Percentiles rank a stretch among this genome's conserved stretches.
Evolutionary conservation across 257 asterid genomes (phyloP).

Genomic region (Gentiana dahurica): DNA sequence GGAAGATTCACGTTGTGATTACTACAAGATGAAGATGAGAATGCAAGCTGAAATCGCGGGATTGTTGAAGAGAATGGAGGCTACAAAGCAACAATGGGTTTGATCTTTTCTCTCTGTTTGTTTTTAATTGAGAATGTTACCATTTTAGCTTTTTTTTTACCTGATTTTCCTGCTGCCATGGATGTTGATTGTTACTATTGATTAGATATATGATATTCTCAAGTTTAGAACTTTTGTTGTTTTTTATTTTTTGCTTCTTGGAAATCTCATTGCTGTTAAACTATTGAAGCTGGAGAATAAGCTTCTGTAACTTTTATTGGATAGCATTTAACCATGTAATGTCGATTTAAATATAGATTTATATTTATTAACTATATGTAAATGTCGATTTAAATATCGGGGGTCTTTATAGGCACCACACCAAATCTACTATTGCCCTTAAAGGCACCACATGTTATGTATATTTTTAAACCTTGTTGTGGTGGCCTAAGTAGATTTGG

Average conservation of each 20-base stretch:
- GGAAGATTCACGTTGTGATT: slow-evolving; percentile 70
- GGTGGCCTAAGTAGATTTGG: too few relatives aligned
- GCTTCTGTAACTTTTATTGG: too few relatives aligned
- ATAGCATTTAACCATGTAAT: too few relatives aligned
- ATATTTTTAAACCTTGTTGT: too few relatives aligned
- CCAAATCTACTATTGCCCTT: too few relatives aligned
- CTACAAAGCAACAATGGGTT: slow-evolving; percentile 64
- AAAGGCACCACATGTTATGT: too few relatives aligned
- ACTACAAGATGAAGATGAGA: slow-evolving; percentile 76
- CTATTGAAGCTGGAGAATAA: too few relatives aligned
- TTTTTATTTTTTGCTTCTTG: neutral
- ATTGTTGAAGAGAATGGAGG: slow-evolving; percentile 86
- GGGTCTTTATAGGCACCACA: too few relatives aligned
- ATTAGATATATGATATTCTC: neutral
- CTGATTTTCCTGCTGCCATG: neutral
- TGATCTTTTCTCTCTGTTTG: slow-evolving; percentile 9
- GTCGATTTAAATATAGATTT: too few relatives aligned
- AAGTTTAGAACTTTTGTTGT: neutral
- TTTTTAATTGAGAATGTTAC: slow-evolving; percentile 6
- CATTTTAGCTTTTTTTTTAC: neutral
- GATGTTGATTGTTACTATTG: neutral
- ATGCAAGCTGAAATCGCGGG: slow-evolving; percentile 87
- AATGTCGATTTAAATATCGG: too few relatives aligned
- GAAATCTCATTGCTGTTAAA: too few relatives aligned
- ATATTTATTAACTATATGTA: too few relatives aligned